A percentile compares a stretch with the other conserved stretches of the same genome.
Evolutionary conservation across 345 rosid genomes (phyloP).

Genomic region (Gossypium thurberi): DNA sequence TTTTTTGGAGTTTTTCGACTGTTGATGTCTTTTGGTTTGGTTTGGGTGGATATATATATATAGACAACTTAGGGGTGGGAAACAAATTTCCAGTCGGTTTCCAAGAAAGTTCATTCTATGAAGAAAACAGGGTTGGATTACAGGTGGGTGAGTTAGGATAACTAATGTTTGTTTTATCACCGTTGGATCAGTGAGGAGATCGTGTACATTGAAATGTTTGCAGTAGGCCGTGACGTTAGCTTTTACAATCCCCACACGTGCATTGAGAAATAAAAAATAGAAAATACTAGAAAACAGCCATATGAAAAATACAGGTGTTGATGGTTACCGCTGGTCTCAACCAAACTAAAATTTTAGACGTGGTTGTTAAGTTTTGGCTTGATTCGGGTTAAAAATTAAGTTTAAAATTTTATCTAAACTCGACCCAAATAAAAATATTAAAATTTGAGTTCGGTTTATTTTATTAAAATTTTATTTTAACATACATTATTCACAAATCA

Average conservation of each 20-base stretch:
- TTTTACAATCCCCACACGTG: not conserved
- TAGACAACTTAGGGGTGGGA: not conserved
- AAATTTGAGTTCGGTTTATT: fast-evolving
- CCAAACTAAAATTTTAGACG: too few relatives aligned
- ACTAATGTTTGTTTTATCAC: not conserved
- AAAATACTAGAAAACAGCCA: not conserved
- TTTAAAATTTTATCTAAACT: too few relatives aligned
- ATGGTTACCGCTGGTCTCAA: too few relatives aligned
- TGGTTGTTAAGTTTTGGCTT: too few relatives aligned
- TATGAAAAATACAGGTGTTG: too few relatives aligned
- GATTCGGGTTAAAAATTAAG: fast-evolving
- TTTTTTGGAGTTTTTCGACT: not conserved
- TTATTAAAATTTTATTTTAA: too few relatives aligned
- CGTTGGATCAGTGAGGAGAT: not conserved
- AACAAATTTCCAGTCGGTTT: not conserved
- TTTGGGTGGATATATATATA: not conserved
- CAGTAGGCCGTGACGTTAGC: not conserved
- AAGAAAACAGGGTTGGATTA: not conserved
- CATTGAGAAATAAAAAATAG: not conserved
- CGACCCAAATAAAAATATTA: fast-evolving
- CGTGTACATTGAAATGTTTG: not conserved
- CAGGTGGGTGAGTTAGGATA: not conserved
- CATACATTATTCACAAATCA: too few relatives aligned
- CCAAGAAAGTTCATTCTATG: conserved; percentile 1
- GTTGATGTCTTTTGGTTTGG: not conserved